Evolutionary conservation across 1,284 basidiomycete species (phyloP).

Genomic region (Bjerkandera adusta): DNA sequence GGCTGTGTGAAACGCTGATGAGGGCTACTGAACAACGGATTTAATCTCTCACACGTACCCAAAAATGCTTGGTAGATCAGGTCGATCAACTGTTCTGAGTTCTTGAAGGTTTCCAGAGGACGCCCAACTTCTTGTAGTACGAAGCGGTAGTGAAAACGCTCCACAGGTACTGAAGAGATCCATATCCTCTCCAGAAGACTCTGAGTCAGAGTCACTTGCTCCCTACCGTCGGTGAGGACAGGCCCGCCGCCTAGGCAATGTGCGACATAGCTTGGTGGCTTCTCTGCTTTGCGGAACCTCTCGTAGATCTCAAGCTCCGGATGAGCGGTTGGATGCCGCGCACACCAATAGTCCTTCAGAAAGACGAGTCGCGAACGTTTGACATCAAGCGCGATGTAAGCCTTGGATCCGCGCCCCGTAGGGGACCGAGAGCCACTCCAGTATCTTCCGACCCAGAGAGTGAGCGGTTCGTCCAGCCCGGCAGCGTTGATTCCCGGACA

Average conservation of each 20-base stretch:
- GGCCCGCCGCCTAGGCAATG: too few relatives aligned
- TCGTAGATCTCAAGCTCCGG: neutral
- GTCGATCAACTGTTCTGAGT: neutral
- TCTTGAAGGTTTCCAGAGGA: neutral
- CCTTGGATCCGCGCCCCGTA: neutral
- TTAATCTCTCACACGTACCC: neutral
- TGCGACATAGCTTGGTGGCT: too few relatives aligned
- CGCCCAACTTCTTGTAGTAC: slow-evolving; percentile 4
- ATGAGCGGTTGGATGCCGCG: neutral
- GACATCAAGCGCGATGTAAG: neutral
- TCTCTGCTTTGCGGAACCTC: neutral
- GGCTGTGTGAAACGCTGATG: slow-evolving; percentile 4
- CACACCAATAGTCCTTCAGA: slow-evolving; percentile 1
- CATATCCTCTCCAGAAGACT: too few relatives aligned
- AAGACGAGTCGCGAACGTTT: neutral
- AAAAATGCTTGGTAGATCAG: neutral
- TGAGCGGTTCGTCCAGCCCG: too few relatives aligned
- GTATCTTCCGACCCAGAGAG: neutral
- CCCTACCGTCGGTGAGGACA: too few relatives aligned
- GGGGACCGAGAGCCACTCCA: neutral
- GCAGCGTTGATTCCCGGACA: too few relatives aligned
- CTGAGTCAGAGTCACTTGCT: too few relatives aligned
- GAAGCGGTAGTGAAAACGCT: neutral
- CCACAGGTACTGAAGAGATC: too few relatives aligned
- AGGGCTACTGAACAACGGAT: neutral